Conservation (phyloP, 352 stramenopile genomes). For the Elongisporangium senticosum region DNA sequence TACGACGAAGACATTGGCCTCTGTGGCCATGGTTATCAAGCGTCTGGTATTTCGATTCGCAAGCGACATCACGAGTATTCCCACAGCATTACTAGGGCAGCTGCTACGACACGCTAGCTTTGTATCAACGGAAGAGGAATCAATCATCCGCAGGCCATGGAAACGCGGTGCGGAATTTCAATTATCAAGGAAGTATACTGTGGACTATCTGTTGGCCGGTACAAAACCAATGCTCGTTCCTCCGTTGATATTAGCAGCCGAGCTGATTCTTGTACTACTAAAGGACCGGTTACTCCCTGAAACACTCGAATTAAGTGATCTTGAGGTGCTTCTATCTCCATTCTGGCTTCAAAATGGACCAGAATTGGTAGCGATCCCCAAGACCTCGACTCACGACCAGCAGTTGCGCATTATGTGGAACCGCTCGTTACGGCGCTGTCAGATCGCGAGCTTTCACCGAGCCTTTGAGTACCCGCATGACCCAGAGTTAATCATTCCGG, state of each 20-base stretch:
- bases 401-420: slow-evolving; percentile 50
- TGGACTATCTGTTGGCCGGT: slow-evolving; percentile 38
- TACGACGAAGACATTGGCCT: slow-evolving; percentile 16
- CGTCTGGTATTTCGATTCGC: slow-evolving; percentile 38
- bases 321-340: slow-evolving; percentile 35
- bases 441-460: slow-evolving; percentile 26
- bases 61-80: slow-evolving; percentile 25
- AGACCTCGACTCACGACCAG: background rate
- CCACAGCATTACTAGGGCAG: slow-evolving; percentile 30
- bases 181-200: slow-evolving; percentile 36
- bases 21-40: slow-evolving; percentile 24
- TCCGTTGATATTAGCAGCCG: slow-evolving; percentile 38
- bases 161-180: slow-evolving; percentile 18
- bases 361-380: background rate
- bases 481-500: background rate
- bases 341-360: slow-evolving; percentile 37
- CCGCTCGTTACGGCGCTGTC: slow-evolving; percentile 49
- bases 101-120: slow-evolving; percentile 44
- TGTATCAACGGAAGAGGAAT: slow-evolving; percentile 1
- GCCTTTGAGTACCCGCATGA: slow-evolving; percentile 10
- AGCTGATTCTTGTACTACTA: slow-evolving; percentile 47
- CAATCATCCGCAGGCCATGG: background rate
- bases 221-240: slow-evolving; percentile 26
- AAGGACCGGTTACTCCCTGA: slow-evolving; percentile 17
- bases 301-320: slow-evolving; percentile 13